Evolutionary conservation across 306 rosid genomes (phyloP).

Genomic region (Luffa acutangula): DNA sequence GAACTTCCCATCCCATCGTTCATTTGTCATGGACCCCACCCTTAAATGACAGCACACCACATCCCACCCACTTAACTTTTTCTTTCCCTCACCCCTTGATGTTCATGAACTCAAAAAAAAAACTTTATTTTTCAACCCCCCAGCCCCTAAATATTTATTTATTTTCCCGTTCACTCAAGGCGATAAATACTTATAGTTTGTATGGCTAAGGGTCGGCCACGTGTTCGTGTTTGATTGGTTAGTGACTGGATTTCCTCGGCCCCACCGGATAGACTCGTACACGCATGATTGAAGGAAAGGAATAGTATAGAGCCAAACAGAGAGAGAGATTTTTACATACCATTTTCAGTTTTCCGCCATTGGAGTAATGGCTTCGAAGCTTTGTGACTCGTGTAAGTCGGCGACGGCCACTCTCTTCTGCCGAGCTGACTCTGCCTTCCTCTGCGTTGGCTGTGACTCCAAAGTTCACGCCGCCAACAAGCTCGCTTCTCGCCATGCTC

Average conservation of each 20-base stretch:
- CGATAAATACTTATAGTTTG: not conserved
- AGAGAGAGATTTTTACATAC: not conserved
- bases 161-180: not conserved
- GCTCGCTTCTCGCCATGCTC: conserved; percentile 90
- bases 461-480: conserved; percentile 84
- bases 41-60: not conserved
- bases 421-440: conserved; percentile 87
- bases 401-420: conserved; percentile 78
- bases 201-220: conserved; percentile 49
- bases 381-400: conserved; percentile 88
- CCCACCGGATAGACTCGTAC: conserved; percentile 40
- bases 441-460: conserved; percentile 60
- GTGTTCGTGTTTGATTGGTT: conserved; percentile 17
- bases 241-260: conserved; percentile 20
- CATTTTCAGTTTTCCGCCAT: not conserved
- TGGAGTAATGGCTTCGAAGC: conserved; percentile 64
- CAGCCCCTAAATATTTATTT: not conserved
- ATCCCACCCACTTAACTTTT: not conserved
- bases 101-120: not conserved
- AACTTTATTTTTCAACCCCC: not conserved
- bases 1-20: not conserved
- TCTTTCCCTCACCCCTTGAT: not conserved
- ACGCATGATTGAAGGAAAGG: not conserved
- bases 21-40: not conserved
- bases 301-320: not conserved